Percentiles rank a stretch among this genome's conserved stretches.
Evolutionary conservation across 768 basidiomycete genomes (phyloP).

Genomic region (Lentinula edodes): DNA sequence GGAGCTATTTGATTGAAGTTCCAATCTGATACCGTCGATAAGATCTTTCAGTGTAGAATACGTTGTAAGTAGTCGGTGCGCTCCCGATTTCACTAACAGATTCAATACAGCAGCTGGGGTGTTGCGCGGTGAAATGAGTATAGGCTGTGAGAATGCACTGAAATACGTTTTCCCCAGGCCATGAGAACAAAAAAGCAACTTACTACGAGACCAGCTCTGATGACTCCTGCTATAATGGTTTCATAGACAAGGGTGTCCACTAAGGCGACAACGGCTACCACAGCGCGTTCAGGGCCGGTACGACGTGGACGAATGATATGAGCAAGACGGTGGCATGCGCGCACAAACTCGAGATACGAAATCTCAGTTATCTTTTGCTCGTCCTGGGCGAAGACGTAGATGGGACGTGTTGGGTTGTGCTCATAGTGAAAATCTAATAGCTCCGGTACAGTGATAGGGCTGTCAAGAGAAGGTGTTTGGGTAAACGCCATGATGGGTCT

Average conservation of each 20-base stretch:
- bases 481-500: background rate
- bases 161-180: background rate
- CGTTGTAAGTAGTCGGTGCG: conserved; percentile 33
- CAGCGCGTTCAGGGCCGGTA: conserved; percentile 21
- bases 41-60: background rate
- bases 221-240: conserved; percentile 30
- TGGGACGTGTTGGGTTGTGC: conserved; percentile 24
- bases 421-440: conserved; percentile 28
- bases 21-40: background rate
- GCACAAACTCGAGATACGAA: conserved; percentile 36
- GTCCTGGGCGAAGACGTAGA: conserved; percentile 24
- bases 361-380: conserved; percentile 20
- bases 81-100: conserved; percentile 30
- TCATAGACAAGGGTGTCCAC: conserved; percentile 35
- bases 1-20: background rate
- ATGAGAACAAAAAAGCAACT: conserved; percentile 7
- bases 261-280: conserved; percentile 31
- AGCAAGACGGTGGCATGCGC: conserved; percentile 38
- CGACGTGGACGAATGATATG: conserved; percentile 30
- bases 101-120: conserved; percentile 28
- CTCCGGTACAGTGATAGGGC: conserved; percentile 14
- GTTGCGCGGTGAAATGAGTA: conserved; percentile 33
- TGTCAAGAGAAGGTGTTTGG: background rate
- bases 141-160: conserved; percentile 22
- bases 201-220: conserved; percentile 30